These are phyloP conservation scores for Sindora glabra DNA, from an alignment of 306 rosid species.

Conservation along the genomic window DNA sequence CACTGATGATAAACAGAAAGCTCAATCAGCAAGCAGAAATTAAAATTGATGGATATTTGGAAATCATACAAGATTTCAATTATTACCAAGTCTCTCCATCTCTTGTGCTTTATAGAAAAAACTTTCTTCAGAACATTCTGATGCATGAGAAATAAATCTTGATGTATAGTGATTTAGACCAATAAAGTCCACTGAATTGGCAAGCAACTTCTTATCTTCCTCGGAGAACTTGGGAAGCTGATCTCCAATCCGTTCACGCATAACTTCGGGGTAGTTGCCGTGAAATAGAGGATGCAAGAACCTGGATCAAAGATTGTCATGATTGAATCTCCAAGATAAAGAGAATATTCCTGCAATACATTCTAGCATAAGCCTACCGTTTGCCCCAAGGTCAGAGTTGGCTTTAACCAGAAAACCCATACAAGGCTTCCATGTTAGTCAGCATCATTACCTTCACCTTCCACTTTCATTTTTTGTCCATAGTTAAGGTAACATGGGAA, in stretches of 20 bases:
- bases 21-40: slow-evolving; percentile 15
- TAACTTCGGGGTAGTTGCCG: slow-evolving; percentile 78
- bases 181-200: slow-evolving; percentile 59
- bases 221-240: slow-evolving; percentile 78
- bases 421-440: too few species aligned
- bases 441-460: too few species aligned
- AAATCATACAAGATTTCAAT: not conserved
- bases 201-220: slow-evolving; percentile 60
- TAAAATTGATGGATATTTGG: not conserved
- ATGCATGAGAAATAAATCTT: slow-evolving; percentile 66
- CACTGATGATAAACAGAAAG: slow-evolving; percentile 37
- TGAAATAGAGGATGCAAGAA: slow-evolving; percentile 59
- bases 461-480: not conserved
- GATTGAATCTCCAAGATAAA: not conserved
- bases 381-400: not conserved
- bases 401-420: too few species aligned
- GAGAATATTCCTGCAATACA: not conserved
- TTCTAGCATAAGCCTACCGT: slow-evolving; percentile 6
- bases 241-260: slow-evolving; percentile 72
- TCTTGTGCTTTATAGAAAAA: slow-evolving; percentile 46
- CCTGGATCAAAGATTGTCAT: slow-evolving; percentile 30
- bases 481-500: not conserved
- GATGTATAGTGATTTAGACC: slow-evolving; percentile 89
- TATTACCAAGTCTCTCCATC: slow-evolving; percentile 59
- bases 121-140: slow-evolving; percentile 25